Percentiles rank a stretch among this genome's conserved stretches.
Evolutionary conservation across 495 filamentous ascomycete species (phyloP).

Genomic region (Xylaria cubensis): DNA sequence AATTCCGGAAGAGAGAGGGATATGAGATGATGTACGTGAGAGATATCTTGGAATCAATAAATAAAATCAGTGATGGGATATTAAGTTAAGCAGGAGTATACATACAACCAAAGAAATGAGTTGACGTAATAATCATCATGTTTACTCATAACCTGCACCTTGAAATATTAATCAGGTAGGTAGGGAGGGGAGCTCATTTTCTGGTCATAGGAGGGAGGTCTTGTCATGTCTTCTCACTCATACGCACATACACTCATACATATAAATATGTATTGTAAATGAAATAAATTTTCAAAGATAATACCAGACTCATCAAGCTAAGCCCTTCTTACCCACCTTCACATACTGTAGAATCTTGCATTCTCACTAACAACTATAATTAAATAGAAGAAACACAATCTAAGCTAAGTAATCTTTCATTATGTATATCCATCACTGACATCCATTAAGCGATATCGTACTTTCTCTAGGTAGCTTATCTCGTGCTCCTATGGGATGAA

Average conservation of each 20-base stretch:
- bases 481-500: constrained; percentile 1
- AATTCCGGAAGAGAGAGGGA: too few relatives aligned
- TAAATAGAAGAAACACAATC: not conserved
- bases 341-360: not conserved
- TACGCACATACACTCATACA: not conserved
- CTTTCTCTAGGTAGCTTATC: constrained; percentile 6
- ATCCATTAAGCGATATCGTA: not conserved
- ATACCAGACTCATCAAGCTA: not conserved
- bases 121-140: too few relatives aligned
- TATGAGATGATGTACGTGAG: too few relatives aligned
- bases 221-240: too few relatives aligned
- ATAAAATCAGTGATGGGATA: too few relatives aligned
- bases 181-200: too few relatives aligned
- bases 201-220: too few relatives aligned
- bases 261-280: not conserved
- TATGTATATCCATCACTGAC: constrained; percentile 3
- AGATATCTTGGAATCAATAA: too few relatives aligned
- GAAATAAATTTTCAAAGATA: not conserved
- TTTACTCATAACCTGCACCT: not conserved
- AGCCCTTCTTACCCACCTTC: not conserved
- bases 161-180: too few relatives aligned
- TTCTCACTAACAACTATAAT: not conserved
- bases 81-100: too few relatives aligned
- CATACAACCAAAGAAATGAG: too few relatives aligned
- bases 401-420: not conserved